A percentile compares a stretch with the other conserved stretches of the same genome.
Conservation (phyloP, 2,329 filamentous ascomycete genomes). For the Decorospora gaudefroyi region DNA sequence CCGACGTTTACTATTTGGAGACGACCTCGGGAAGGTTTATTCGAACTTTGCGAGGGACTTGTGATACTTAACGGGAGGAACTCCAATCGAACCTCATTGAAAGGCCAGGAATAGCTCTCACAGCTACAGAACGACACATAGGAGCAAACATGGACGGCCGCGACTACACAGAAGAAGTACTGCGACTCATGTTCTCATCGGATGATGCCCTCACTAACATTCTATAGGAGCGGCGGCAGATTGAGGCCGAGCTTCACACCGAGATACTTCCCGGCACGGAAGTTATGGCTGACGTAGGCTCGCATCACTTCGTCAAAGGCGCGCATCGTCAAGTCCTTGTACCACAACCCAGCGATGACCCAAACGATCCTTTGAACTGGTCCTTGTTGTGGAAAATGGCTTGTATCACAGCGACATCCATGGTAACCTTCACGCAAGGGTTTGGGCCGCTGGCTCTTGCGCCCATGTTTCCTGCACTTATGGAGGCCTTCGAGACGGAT, state of each 20-base stretch:
- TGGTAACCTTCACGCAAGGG: conserved; percentile 58
- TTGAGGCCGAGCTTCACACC: conserved; percentile 58
- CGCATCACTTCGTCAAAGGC: conserved; percentile 66
- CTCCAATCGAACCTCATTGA: neutral
- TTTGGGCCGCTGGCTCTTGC: conserved; percentile 61
- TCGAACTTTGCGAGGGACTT: neutral
- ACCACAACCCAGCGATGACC: conserved; percentile 58
- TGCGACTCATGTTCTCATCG: no score
- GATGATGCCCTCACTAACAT: conserved; percentile 3
- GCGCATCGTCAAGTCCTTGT: conserved; percentile 54
- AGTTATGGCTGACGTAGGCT: conserved; percentile 64
- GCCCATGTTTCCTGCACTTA: conserved; percentile 64
- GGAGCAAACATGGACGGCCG: conserved; percentile 15
- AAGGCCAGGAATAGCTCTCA: no score
- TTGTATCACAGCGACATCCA: conserved; percentile 53
- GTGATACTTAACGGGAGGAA: neutral
- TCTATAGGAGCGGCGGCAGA: conserved; percentile 50
- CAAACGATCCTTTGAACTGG: conserved; percentile 62
- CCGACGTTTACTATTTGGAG: neutral
- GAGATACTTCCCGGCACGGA: conserved; percentile 63
- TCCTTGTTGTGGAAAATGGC: conserved; percentile 54
- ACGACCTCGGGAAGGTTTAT: neutral
- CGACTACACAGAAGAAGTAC: conserved; percentile 17
- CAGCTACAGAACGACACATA: no score
- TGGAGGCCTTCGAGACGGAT: conserved; percentile 59